Conservation (phyloP, 1,284 basidiomycete genomes). For the Wallemia ichthyophaga region DNA sequence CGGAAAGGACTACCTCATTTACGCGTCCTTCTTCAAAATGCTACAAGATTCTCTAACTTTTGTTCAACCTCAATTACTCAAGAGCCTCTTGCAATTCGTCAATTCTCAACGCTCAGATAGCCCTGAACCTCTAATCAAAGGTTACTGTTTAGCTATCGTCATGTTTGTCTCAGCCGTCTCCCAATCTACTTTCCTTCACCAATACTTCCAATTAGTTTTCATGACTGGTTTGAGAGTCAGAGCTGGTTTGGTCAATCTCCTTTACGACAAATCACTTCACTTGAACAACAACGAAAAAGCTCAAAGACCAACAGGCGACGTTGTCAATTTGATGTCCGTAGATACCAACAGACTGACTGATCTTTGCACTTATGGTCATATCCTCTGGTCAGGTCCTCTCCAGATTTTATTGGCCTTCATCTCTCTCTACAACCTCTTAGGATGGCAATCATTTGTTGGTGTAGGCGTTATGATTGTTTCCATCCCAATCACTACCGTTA, state of each 20-base stretch:
- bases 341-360: constrained; percentile 62
- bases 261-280: constrained; percentile 60
- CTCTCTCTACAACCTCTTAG: constrained; percentile 27
- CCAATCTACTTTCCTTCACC: constrained; percentile 62
- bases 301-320: constrained; percentile 49
- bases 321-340: constrained; percentile 77
- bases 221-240: constrained; percentile 74
- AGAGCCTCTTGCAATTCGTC: constrained; percentile 51
- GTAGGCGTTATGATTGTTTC: constrained; percentile 68
- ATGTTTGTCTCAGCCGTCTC: constrained; percentile 50
- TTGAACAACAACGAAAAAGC: constrained; percentile 52
- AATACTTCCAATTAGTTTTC: constrained; percentile 33
- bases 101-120: constrained; percentile 32
- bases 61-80: constrained; percentile 62
- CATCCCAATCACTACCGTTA: constrained; percentile 40
- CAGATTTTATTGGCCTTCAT: constrained; percentile 65
- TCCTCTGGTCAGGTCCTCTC: constrained; percentile 21
- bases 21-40: constrained; percentile 29
- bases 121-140: constrained; percentile 19
- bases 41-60: constrained; percentile 53
- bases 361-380: constrained; percentile 34
- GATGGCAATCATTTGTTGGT: constrained; percentile 73
- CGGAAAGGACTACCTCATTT: constrained; percentile 42
- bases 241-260: constrained; percentile 50
- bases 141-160: constrained; percentile 38